Evolutionary conservation across 202 grass and related monocot genomes (phyloP), one percentile per base, ranked within the genome.

Genomic region (Panicum hallii): DNA sequence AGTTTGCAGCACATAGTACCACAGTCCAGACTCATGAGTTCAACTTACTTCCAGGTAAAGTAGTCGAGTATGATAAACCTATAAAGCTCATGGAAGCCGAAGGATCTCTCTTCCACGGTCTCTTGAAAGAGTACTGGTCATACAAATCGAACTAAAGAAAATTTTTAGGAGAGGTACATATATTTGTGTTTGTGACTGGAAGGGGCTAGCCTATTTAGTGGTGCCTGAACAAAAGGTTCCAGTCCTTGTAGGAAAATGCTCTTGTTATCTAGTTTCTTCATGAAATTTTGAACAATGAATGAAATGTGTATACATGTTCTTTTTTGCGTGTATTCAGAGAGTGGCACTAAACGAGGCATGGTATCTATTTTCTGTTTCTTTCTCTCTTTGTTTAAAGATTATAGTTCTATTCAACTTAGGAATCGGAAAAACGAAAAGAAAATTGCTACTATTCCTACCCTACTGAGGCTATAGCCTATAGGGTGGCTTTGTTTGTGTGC

Each of bases 101-200:
- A 82, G 92, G 90, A 40, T 97, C 95, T 72, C 87, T 98, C 5
- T 98, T 95, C 44, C 56, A 74, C 0, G 53, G 88, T 9, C 80
- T 98, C 4, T 85, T 98, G 1, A 93, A 87, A 36, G 90, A 98
- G 83, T 98, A 93, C 23, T 95, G 95, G 90, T 91, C 92, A 30
- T 84, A 95, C 44, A 72, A 68, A 42, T 60, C 79, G 3, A 85
- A 84, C 19, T 77, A 20, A 57, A 90, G 81, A 20, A 57, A 90
- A 83, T 20, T 82, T 95, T 49, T 87, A 17, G 50, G 49, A 52
- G 49, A 52, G 14, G 14, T 52, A 14, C 14, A 16, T 4, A 16
- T 5, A 52, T 16, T 4, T 16, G 14, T 52, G 49, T 52, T 16
- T 0, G 4, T 56, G 17, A 6, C 19, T 58, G 6, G 2, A 58